Evolutionary conservation across 2,329 filamentous ascomycete species (phyloP), one percentile per base, ranked within the genome.

Genomic region (Aureobasidium namibiae): DNA sequence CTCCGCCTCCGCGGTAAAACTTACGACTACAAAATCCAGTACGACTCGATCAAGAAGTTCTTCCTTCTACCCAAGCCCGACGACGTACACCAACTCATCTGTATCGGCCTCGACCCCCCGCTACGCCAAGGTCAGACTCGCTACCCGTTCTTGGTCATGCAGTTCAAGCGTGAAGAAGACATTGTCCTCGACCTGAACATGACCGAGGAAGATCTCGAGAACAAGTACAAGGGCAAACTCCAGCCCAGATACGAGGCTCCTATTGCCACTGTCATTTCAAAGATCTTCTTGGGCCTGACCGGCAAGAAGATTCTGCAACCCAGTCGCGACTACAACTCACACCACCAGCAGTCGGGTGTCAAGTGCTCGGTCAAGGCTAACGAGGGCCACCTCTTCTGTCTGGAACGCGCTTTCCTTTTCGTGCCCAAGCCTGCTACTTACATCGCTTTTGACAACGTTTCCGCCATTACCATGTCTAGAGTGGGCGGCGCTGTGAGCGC

Each of bases 341-440:
- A 97, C 76, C 91, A 96, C 72, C 85, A 88, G 68, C 92, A 96
- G 73, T 90, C 87, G 66, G 94, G 94, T 61, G 95, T 99, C 75
- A 99, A 99, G 77, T 99, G 94, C 75, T 95, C 92, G n/a, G 96
- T 99, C 83, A 99, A 99, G 77, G 95, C 95, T 57, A 96, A 95
- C 73, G 94, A 99, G 76, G 94, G 95, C 62, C 92, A 96, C 70
- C 79, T 99, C 53, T 99, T 95, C 82, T 96, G 92, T 72, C 78
- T 99, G 65, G 94, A 99, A 75, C 96, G 96, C 76, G 92, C 92
- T 8, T 95, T 99, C 74, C 95, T 99, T 84, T 99, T 99, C 73
- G 94, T 99, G 16, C 94, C 94, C 33, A 99, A 99, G 77, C 94
- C 94, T 1, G 92, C 94, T 16, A 96, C 92, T 1, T 99, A 97